Percentiles rank a stretch among this genome's conserved stretches.
These are phyloP conservation scores for Cystobasidium pallidum DNA, from an alignment of 1,284 basidiomycete genomes.

Conservation along the genomic window DNA sequence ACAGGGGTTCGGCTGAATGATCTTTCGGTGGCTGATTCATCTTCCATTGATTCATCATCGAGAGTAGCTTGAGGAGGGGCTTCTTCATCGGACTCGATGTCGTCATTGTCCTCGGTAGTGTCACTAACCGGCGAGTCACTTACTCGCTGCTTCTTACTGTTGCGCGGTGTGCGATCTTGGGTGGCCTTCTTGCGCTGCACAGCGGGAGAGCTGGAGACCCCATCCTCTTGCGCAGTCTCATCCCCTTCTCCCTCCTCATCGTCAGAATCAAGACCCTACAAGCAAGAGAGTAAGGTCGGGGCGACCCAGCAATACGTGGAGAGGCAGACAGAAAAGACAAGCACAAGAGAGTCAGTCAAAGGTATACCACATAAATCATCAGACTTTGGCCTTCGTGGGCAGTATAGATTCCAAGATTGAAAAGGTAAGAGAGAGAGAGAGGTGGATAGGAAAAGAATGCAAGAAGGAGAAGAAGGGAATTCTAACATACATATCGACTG, in stretches of 20 bases:
- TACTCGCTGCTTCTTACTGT: constrained; percentile 22
- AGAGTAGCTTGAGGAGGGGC: constrained; percentile 36
- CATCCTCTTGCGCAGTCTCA: constrained; percentile 7
- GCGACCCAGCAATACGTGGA: no score
- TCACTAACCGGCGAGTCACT: constrained; percentile 39
- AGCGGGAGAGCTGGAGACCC: background rate
- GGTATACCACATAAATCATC: background rate
- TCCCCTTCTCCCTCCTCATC: constrained; percentile 31
- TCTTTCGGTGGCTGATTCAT: constrained; percentile 26
- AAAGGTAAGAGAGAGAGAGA: background rate
- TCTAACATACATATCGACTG: constrained; percentile 45
- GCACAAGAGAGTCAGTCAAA: constrained; percentile 1
- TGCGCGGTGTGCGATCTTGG: background rate
- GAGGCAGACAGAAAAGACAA: background rate
- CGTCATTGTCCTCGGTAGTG: constrained; percentile 16
- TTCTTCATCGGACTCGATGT: constrained; percentile 29
- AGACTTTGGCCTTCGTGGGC: background rate
- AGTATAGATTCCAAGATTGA: constrained; percentile 11
- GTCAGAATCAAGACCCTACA: constrained; percentile 31
- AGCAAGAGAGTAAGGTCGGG: constrained; percentile 2
- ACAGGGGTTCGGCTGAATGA: constrained; percentile 33
- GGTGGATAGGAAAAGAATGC: no score
- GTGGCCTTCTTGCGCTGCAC: constrained; percentile 22
- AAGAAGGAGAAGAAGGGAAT: background rate
- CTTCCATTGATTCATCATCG: constrained; percentile 40